Conservation (phyloP, 2,329 filamentous ascomycete genomes). For the Blastomyces percursus region DNA sequence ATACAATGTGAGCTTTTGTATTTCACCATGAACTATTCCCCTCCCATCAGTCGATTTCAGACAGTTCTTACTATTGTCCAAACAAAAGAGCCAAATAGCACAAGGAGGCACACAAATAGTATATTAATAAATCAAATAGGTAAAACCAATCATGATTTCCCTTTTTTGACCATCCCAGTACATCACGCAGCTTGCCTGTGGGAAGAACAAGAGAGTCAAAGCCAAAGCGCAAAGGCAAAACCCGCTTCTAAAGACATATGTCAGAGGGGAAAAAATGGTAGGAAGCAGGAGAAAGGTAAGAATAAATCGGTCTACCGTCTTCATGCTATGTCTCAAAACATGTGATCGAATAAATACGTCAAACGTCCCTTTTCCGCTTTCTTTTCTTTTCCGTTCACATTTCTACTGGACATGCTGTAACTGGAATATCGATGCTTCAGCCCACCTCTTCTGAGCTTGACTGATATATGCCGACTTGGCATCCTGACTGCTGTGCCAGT, state of each 20-base stretch:
- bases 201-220: not conserved
- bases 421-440: conserved; percentile 29
- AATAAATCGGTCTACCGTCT: not conserved
- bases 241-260: not conserved
- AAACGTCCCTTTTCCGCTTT: not conserved
- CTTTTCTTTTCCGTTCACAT: not conserved
- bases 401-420: not conserved
- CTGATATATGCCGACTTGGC: conserved; percentile 41
- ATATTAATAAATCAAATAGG: not conserved
- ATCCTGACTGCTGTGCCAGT: conserved; percentile 41
- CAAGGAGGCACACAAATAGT: too few species aligned
- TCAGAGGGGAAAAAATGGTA: too few species aligned
- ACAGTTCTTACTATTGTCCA: not conserved
- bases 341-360: not conserved
- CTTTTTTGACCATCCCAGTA: not conserved
- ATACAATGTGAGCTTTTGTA: not conserved
- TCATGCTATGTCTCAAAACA: not conserved
- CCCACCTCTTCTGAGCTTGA: conserved; percentile 32
- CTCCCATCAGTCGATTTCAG: not conserved
- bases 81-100: not conserved
- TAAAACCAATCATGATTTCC: not conserved
- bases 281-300: too few species aligned
- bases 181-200: not conserved
- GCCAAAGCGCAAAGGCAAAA: not conserved
- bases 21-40: not conserved